Evolutionary conservation across 257 asterid genomes (phyloP), one percentile per base, ranked within the genome.

Genomic region (Solanum bulbocastanum): DNA sequence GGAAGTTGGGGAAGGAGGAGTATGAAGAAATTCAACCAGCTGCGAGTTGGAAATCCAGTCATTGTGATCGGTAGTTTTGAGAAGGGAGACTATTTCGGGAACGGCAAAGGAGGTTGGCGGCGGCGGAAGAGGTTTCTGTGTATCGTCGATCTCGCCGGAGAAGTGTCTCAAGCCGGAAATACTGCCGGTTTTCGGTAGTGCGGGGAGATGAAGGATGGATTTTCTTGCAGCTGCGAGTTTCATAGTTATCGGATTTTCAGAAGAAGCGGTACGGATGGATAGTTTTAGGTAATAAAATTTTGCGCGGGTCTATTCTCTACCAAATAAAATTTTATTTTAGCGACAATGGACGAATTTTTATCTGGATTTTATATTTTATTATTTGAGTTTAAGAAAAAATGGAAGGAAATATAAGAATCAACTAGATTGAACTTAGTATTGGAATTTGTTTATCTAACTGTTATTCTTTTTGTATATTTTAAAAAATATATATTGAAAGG

Each of bases 1-100:
- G 69, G 93, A 83, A 58, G 40, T 87, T 16, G 98, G 93, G n/a
- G 92, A 44, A 89, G 93, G 87, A 36, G 72, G 32, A 87, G 92
- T 40, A 90, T 91, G 83, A 84, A 96, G 93, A 87, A 94, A 94
- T 44, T 90, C 82, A 88, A 36, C 85, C 90, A 96, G 95, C 74
- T 87, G 78, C 42, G 94, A 36, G 86, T 89, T 88, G 87, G 91
- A 33, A 60, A 87, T 68, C 98, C 98, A 93, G 87, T 94, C 89
- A 73, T 42, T 90, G 37, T 96, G 93, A 73, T 90, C 94, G 84
- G 92, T 88, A 84, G 94, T 83, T 83, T 89, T 91, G 83, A 94
- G 94, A 84, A 92, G 91, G 75, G 94, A 65, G 23, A 91, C 90
- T 52, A 92, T 32, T 85, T 90, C 86, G 44, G 92, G 35, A 84